These are phyloP conservation scores for Paragyromitra xinjiangensis DNA, from an alignment of 495 filamentous ascomycete species.

Conservation along the genomic window DNA sequence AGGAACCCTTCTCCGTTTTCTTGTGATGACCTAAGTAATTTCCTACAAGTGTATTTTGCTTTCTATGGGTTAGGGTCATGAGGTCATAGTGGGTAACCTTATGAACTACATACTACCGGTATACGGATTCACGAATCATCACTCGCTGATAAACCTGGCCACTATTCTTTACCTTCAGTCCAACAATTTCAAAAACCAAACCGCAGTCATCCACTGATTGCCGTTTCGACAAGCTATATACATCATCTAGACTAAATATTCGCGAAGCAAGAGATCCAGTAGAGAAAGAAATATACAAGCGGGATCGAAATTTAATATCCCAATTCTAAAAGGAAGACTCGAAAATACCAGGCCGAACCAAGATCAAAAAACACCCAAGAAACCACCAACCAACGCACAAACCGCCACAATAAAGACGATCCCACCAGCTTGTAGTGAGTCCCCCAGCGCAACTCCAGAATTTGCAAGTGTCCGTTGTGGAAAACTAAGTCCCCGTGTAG, in stretches of 20 bases:
- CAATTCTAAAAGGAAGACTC: background rate
- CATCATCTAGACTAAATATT: background rate
- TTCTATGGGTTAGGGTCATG: conserved; percentile 2
- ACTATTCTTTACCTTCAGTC: background rate
- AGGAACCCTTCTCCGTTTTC: background rate
- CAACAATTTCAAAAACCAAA: background rate
- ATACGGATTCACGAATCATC: conserved; percentile 6
- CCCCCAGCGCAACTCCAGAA: background rate
- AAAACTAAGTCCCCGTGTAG: background rate
- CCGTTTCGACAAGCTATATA: background rate
- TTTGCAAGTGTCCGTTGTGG: background rate
- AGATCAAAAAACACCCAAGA: background rate
- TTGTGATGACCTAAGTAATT: background rate
- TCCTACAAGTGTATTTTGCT: background rate
- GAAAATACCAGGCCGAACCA: no score
- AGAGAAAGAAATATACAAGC: background rate
- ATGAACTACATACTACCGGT: background rate
- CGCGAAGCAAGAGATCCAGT: background rate
- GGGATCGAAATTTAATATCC: background rate
- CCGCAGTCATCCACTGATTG: background rate
- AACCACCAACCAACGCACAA: background rate
- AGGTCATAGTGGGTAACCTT: conserved; percentile 8
- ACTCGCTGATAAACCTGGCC: background rate
- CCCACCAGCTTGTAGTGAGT: background rate
- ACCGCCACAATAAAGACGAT: background rate